Conservation (phyloP, 2,329 filamentous ascomycete genomes). For the Diaporthe sp. region DNA sequence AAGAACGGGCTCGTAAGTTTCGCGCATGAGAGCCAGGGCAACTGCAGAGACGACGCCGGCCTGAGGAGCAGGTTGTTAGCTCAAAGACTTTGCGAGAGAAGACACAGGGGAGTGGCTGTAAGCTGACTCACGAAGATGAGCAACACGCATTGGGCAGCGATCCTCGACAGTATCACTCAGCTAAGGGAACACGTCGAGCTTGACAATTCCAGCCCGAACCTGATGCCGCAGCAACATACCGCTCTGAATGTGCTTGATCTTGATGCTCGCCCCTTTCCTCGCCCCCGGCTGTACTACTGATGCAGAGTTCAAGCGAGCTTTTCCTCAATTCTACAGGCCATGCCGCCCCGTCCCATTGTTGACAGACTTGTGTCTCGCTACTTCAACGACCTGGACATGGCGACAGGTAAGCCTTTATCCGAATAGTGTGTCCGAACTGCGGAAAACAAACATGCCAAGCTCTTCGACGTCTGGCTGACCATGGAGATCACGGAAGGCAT, state of each 20-base stretch:
- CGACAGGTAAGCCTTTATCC: slow-evolving; percentile 44
- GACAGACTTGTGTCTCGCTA: slow-evolving; percentile 54
- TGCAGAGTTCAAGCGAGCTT: slow-evolving; percentile 45
- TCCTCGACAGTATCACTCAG: slow-evolving; percentile 57
- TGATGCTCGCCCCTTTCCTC: slow-evolving; percentile 32
- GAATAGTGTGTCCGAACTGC: neutral
- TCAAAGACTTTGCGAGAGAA: neutral
- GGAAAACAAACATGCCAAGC: neutral
- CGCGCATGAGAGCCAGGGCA: slow-evolving; percentile 38
- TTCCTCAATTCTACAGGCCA: slow-evolving; percentile 50
- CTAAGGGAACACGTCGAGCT: slow-evolving; percentile 53
- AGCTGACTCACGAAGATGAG: slow-evolving; percentile 21
- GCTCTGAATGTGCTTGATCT: neutral
- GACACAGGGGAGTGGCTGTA: neutral
- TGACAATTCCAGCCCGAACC: neutral
- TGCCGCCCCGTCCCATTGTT: slow-evolving; percentile 51
- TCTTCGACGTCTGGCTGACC: slow-evolving; percentile 3
- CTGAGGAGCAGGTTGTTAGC: slow-evolving; percentile 1
- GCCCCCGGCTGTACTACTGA: slow-evolving; percentile 52
- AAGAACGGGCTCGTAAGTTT: slow-evolving; percentile 49
- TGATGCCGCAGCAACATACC: slow-evolving; percentile 7
- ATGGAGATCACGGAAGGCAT: slow-evolving; percentile 39
- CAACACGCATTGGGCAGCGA: slow-evolving; percentile 56
- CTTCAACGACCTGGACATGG: slow-evolving; percentile 52
- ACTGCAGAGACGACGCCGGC: slow-evolving; percentile 3